Conservation (phyloP, 441 rosid species). For the Theobroma grandiflorum region DNA sequence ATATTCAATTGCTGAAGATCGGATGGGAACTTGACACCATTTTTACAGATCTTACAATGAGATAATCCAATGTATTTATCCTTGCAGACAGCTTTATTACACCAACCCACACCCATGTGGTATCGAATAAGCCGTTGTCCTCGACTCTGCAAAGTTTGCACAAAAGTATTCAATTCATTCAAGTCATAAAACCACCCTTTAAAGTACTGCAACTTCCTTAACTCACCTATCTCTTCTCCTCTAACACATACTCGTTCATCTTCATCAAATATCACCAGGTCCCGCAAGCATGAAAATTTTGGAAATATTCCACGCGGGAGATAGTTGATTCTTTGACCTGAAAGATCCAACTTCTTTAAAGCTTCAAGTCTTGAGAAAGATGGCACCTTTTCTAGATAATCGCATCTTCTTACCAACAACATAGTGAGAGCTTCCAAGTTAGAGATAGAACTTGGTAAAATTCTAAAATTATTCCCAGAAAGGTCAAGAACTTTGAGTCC, state of each 20-base stretch:
- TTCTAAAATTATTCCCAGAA: not conserved
- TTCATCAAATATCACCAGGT: not conserved
- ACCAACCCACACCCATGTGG: not conserved
- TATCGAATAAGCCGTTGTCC: not conserved
- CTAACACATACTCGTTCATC: not conserved
- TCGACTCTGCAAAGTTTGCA: not conserved
- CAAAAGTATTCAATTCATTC: not conserved
- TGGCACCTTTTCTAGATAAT: not conserved
- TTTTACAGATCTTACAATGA: no score
- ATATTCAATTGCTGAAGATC: no score
- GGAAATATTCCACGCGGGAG: not conserved
- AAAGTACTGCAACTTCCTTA: not conserved
- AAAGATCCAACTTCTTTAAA: slow-evolving; percentile 3
- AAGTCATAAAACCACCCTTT: not conserved
- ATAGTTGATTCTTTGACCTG: not conserved
- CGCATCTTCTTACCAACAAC: not conserved
- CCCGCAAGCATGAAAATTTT: not conserved
- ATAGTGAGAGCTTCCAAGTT: not conserved
- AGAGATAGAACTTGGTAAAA: not conserved
- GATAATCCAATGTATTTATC: not conserved
- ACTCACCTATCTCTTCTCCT: not conserved
- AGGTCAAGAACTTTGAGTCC: slow-evolving; percentile 1
- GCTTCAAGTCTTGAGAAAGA: not conserved
- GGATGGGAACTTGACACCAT: no score
- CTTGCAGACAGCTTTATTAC: no score